These are phyloP conservation scores for Botrytis medusae DNA, from an alignment of 2,329 filamentous ascomycete species.

Conservation along the genomic window DNA sequence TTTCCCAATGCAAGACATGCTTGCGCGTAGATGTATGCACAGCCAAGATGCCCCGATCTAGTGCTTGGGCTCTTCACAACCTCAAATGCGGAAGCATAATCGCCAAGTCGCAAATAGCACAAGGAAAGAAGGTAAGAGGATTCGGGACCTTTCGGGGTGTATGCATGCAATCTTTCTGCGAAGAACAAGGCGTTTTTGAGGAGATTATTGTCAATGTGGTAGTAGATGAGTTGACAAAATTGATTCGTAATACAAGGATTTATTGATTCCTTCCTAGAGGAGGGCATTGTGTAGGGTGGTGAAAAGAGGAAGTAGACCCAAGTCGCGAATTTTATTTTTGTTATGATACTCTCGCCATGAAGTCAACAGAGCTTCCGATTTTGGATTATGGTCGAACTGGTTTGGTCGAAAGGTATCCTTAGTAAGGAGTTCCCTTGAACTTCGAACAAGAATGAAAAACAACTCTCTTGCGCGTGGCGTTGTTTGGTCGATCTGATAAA, in stretches of 20 bases:
- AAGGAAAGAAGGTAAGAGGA: conserved; percentile 80
- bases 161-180: conserved; percentile 79
- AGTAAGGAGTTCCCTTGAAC: background rate
- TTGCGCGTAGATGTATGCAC: conserved; percentile 88
- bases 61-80: conserved; percentile 69
- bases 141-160: conserved; percentile 79
- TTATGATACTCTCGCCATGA: conserved; percentile 38
- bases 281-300: conserved; percentile 35
- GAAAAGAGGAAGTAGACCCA: conserved; percentile 26
- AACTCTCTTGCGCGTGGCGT: conserved; percentile 19
- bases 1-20: conserved; percentile 78
- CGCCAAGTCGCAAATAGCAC: conserved; percentile 79
- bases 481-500: conserved; percentile 20
- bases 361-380: conserved; percentile 24
- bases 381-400: background rate
- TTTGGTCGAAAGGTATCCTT: background rate
- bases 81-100: conserved; percentile 84
- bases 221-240: conserved; percentile 60
- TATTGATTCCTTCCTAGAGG: conserved; percentile 23
- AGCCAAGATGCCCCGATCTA: conserved; percentile 76
- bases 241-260: conserved; percentile 37
- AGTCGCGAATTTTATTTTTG: conserved; percentile 25
- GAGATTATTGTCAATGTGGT: conserved; percentile 84
- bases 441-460: background rate
- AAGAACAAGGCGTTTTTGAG: conserved; percentile 92